Evolutionary conservation across 345 rosid genomes (phyloP), one percentile per base, ranked within the genome.

Genomic region (Brassica incana): DNA sequence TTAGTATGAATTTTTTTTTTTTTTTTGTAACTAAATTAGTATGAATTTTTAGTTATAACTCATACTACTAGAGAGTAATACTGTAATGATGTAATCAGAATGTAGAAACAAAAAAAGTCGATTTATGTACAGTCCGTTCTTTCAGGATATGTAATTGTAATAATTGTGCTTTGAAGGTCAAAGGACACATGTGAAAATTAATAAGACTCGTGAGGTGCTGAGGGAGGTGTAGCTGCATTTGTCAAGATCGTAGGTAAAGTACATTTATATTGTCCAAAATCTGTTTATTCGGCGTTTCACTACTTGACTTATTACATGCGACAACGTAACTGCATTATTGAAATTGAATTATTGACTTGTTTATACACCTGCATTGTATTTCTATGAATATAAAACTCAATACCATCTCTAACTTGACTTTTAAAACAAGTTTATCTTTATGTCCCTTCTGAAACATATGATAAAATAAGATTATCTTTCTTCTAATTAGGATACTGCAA

Each of bases 181-280:
- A 68, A 73, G 65, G 18, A n/a, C 70, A 79, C 82, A 67, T 74
- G 75, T 73, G 70, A 73, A 79, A 78, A 73, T 61, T 67, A 73
- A 74, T 73, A 79, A 10, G 65, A 67, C 82, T 79, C 82, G 78
- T 67, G 78, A 61, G 65, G n/a, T 60, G 65, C 65, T 25, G 27
- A 32, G 38, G 5, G 29, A 18, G 18, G 10, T 52, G 59, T n/a
- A 75, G 72, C n/a, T 75, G 29, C 72, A 20, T 56, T 80, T 58
- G 83, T 80, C 80, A 80, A 69, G 48, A 65, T 80, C 82, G 80
- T 76, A 75, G 80, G 83, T 80, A 65, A 56, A 65, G 76, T 80
- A 70, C 80, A 76, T 75, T 65, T 40, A 75, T 65, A 38, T 69
- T 69, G 73, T 70, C 73, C 62, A 61, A 29, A 64, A 64, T 69